Base-by-base conservation (phyloP, 23 red algal genomes). In the Chondrus crispus region DNA sequence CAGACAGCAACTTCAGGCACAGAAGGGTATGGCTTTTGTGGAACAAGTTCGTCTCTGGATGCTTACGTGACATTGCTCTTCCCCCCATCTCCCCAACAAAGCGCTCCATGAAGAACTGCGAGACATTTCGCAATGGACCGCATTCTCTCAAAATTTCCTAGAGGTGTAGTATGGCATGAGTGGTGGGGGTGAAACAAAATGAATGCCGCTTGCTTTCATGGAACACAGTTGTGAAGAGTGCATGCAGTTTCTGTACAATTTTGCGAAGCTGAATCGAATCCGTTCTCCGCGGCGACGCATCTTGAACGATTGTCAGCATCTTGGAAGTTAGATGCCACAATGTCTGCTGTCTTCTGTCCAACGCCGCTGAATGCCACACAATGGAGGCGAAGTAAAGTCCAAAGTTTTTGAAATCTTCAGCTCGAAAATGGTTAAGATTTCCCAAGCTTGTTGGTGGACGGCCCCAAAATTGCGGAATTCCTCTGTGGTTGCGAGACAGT, bases 111-210 rank as follows among this genome's bases (percentile, higher is more conserved):
- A 80, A 14, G 57, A 80, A 80, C 1, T 80, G 40, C 2, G 2
- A 80, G 36, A 50, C 39, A 46, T 19, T 20, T 26, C 26, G 74
- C 51, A 80, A 32, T 4, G 74, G 40, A 12, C 46, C 46, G 40
- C 74, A 53, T 80, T 80, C 18, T 54, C n/a, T 36, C 39, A 80
- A 50, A 24, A 80, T 2, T 5, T 80, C n/a, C 5, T 45, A 50
- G 26, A 80, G 40, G 74, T 80, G 69, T 46, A 74, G 69, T 7
- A 74, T 74, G n/a, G 69, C 69, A 43, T 74, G 69, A 18, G 69
- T 35, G 2, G 42, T 80, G 4, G 74, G 74, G 9, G 74, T 53
- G 6, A 74, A 74, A 43, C 46, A 80, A 16, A 45, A 80, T 2
- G 46, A 80, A 4, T 80, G 42, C 14, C 26, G 3, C 40, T 12